These are phyloP conservation scores for Cymbomonas tetramitiformis DNA, from an alignment of 139 green algal genomes.

Conservation along the genomic window DNA sequence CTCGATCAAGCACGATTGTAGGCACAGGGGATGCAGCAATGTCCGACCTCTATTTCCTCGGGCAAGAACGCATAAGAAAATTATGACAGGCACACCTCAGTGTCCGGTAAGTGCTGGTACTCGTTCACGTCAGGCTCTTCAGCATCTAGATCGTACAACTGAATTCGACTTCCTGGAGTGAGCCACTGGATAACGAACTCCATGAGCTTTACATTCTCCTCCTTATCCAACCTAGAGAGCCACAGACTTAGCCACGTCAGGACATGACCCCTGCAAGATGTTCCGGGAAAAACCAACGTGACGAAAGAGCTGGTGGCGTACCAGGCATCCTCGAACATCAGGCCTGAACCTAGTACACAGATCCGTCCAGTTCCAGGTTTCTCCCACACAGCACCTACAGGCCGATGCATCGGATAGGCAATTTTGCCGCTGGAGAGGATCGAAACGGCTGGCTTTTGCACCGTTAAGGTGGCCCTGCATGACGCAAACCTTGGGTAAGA, in stretches of 20 bases:
- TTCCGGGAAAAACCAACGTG: too few species aligned
- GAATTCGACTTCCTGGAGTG: slow-evolving; percentile 28
- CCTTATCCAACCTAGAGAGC: slow-evolving; percentile 71
- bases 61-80: too few species aligned
- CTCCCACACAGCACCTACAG: slow-evolving; percentile 44
- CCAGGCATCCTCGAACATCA: slow-evolving; percentile 68
- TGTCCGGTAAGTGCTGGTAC: slow-evolving; percentile 53
- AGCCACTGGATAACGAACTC: slow-evolving; percentile 72
- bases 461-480: slow-evolving; percentile 53
- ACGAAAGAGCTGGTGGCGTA: too few species aligned
- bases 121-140: slow-evolving; percentile 56
- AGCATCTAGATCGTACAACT: slow-evolving; percentile 44
- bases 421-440: slow-evolving; percentile 58
- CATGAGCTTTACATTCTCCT: slow-evolving; percentile 63
- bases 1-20: too few species aligned
- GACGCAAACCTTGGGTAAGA: too few species aligned
- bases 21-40: too few species aligned
- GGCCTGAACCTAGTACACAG: slow-evolving; percentile 45
- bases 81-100: too few species aligned
- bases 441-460: slow-evolving; percentile 49
- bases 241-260: too few species aligned
- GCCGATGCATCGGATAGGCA: slow-evolving; percentile 56
- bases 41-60: too few species aligned
- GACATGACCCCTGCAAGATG: too few species aligned
- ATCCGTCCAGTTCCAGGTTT: slow-evolving; percentile 37